Evolutionary conservation across 2,329 filamentous ascomycete species (phyloP).

Genomic region (Neonectria faginata): DNA sequence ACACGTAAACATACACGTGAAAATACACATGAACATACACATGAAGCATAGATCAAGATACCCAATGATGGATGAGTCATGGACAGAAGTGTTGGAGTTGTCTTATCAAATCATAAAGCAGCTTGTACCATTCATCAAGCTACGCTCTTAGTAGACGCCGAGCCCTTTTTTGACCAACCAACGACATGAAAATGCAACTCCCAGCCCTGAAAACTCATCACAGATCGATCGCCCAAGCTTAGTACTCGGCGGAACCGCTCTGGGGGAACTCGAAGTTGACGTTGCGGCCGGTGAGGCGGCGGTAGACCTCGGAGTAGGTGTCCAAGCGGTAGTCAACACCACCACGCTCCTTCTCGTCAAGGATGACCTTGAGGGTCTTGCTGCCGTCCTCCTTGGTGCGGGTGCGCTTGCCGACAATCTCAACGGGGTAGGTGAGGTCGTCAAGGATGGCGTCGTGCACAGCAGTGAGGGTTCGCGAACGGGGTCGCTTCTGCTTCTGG

Average conservation of each 20-base stretch:
- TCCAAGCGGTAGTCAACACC: slow-evolving; percentile 99
- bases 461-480: slow-evolving; percentile 96
- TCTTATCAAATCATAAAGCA: slow-evolving; percentile 55
- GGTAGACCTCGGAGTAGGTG: slow-evolving; percentile 99
- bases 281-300: slow-evolving; percentile 93
- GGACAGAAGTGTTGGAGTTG: slow-evolving; percentile 48
- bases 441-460: slow-evolving; percentile 98
- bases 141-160: slow-evolving; percentile 62
- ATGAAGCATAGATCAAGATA: slow-evolving; percentile 54
- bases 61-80: slow-evolving; percentile 49
- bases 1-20: slow-evolving; percentile 31
- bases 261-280: slow-evolving; percentile 99
- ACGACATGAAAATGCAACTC: slow-evolving; percentile 52
- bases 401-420: slow-evolving; percentile 99
- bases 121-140: slow-evolving; percentile 62
- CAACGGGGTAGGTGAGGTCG: slow-evolving; percentile 99
- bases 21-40: slow-evolving; percentile 5
- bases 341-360: slow-evolving; percentile 99
- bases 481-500: slow-evolving; percentile 98
- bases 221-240: slow-evolving; percentile 57
- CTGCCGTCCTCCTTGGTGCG: slow-evolving; percentile 98
- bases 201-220: slow-evolving; percentile 43
- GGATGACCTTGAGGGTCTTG: slow-evolving; percentile 98
- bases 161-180: slow-evolving; percentile 59
- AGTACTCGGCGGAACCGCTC: slow-evolving; percentile 82